Conservation (phyloP, 345 rosid genomes). For the Erucastrum elatum region DNA sequence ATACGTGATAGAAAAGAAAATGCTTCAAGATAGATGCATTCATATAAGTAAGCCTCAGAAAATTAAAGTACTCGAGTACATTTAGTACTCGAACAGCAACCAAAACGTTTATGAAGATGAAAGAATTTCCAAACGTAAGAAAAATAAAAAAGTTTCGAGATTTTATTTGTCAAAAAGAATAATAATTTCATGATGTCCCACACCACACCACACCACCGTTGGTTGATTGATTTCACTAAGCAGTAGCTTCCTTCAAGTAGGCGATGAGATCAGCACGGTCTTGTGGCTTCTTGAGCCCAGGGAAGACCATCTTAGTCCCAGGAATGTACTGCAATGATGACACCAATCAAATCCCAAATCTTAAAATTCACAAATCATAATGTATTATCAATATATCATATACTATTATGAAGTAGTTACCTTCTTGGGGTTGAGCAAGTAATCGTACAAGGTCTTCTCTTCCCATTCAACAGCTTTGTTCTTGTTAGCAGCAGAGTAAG, state of each 20-base stretch:
- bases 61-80: constrained; percentile 8
- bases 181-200: neutral
- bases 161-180: constrained; percentile 44
- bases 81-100: constrained; percentile 2
- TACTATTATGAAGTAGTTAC: constrained; percentile 33
- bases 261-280: constrained; percentile 93
- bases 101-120: constrained; percentile 20
- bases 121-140: neutral
- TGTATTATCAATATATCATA: neutral
- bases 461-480: constrained; percentile 82
- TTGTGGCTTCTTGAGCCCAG: constrained; percentile 93
- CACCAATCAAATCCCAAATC: neutral
- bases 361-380: neutral
- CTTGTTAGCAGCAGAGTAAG: constrained; percentile 92
- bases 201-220: constrained; percentile 1
- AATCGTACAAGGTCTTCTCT: constrained; percentile 82
- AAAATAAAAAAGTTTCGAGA: neutral
- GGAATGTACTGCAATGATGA: constrained; percentile 78
- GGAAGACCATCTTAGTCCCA: constrained; percentile 99
- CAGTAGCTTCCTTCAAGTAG: constrained; percentile 79
- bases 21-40: neutral
- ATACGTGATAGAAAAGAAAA: neutral
- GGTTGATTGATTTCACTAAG: constrained; percentile 30
- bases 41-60: neutral
- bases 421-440: constrained; percentile 91